phyloP scores from a whole-genome alignment of 768 basidiomycete species.

The Boletus rubroflammeus region DNA sequence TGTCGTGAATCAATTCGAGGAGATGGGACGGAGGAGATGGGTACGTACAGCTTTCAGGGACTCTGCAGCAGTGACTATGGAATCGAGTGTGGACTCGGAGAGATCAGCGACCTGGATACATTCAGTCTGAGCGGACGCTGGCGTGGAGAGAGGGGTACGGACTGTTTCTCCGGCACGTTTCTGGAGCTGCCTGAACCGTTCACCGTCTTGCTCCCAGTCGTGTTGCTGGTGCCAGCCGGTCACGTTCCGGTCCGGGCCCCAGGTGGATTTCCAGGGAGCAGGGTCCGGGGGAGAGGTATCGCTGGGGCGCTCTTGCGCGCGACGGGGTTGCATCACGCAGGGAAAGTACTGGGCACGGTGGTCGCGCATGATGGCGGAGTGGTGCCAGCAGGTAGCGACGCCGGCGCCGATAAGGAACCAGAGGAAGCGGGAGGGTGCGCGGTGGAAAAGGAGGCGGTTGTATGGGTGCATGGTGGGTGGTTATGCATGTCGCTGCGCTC shows the following conservation, averaged over 20 bases:
- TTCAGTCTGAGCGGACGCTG: not conserved
- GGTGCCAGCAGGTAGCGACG: constrained; percentile 34
- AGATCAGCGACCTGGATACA: constrained; percentile 50
- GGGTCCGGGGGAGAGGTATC: constrained; percentile 7
- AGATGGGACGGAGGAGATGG: not conserved
- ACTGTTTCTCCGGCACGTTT: constrained; percentile 52
- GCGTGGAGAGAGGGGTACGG: constrained; percentile 10
- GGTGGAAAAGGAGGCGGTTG: constrained; percentile 22
- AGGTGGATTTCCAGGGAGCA: constrained; percentile 1
- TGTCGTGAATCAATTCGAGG: not conserved
- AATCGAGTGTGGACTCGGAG: constrained; percentile 66
- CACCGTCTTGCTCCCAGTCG: constrained; percentile 48
- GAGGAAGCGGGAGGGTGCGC: constrained; percentile 54
- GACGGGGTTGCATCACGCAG: constrained; percentile 26
- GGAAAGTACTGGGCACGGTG: constrained; percentile 33
- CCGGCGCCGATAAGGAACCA: constrained; percentile 68
- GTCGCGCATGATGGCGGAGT: constrained; percentile 43
- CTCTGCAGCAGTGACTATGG: constrained; percentile 53
- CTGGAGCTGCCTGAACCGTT: constrained; percentile 42
- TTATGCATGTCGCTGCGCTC: not conserved
- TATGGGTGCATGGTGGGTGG: constrained; percentile 21
- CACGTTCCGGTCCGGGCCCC: constrained; percentile 8
- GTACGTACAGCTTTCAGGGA: constrained; percentile 55
- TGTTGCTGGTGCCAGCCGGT: constrained; percentile 11
- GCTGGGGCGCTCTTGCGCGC: constrained; percentile 8